Base-by-base conservation (phyloP, 139 green algal species). In the Chlamydomonas eustigma region DNA sequence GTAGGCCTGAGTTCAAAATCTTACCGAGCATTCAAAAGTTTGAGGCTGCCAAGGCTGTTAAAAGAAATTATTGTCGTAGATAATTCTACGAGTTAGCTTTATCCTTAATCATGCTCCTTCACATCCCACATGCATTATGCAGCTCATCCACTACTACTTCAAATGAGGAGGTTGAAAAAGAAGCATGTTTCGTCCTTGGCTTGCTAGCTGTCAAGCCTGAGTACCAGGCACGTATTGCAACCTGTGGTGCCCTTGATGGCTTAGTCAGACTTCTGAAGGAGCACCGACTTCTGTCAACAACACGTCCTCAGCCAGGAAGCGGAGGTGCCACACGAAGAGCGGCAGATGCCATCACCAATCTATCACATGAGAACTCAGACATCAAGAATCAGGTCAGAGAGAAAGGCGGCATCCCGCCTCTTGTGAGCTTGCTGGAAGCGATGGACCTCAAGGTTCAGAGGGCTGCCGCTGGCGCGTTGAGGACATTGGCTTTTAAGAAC, bases 401-500 rank as follows among this genome's bases (percentile, higher is more conserved):
- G 34, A 90, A 97, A 51, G 93, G 92, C 39, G 95, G 92, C 81
- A 96, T 99, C 67, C 92, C 93, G 3, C 93, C 94, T 1, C 79
- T 99, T 36, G 93, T 98, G 8, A 75, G 78, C 0, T 83, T 99
- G 58, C 81, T 98, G 28, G 87, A 93, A 44, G 87, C 84, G 1
- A 86, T 87, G 68, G 95, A 98, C 74, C 39, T 86, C 50, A 98
- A 98, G 83, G 76, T 81, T 22, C 91, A 97, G 76, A 80, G 92
- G 0, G 94, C 95, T 12, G 91, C 88, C 22, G 93, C 93, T 22
- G 91, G 91, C 3, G 90, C 92, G 1, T 80, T 99, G 81, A 83
- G 95, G 32, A 98, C 94, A 2, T 86, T 99, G 30, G 95, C 96
- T 0, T 99, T 99, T 87, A 98, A 98, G 75, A 98, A 98, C 68